Percentiles rank a stretch among this genome's conserved stretches.
Conservation (phyloP, 2,329 filamentous ascomycete genomes). For the Pestalotiopsis sp. region DNA sequence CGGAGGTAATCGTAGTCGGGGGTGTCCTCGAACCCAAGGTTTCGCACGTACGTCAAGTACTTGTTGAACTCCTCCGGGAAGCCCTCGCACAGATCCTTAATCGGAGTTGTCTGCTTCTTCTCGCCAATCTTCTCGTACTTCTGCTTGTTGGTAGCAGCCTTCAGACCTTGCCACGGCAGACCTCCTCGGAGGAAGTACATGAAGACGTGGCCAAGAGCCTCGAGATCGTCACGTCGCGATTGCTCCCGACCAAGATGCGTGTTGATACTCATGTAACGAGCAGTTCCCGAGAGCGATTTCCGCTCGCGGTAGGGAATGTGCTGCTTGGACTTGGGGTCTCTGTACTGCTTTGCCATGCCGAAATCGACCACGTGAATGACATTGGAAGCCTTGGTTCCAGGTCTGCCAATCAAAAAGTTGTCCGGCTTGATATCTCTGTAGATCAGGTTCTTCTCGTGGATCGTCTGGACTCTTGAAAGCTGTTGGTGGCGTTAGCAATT, state of each 20-base stretch:
- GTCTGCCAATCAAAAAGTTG: slow-evolving; percentile 96
- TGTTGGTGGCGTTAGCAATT: slow-evolving; percentile 40
- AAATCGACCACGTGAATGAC: slow-evolving; percentile 99
- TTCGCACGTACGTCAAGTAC: slow-evolving; percentile 95
- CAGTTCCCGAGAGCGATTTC: slow-evolving; percentile 95
- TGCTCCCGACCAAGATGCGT: slow-evolving; percentile 96
- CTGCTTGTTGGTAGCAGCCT: slow-evolving; percentile 82
- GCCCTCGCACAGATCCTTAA: slow-evolving; percentile 95
- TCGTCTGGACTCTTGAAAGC: slow-evolving; percentile 88
- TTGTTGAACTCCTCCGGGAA: slow-evolving; percentile 98
- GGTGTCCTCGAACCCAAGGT: slow-evolving; percentile 96
- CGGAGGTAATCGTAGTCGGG: slow-evolving; percentile 98
- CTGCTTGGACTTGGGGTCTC: slow-evolving; percentile 98
- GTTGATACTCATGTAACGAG: slow-evolving; percentile 99
- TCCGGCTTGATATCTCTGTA: slow-evolving; percentile 99
- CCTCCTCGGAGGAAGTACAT: slow-evolving; percentile 76
- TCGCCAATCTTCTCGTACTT: slow-evolving; percentile 99
- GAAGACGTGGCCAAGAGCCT: slow-evolving; percentile 79
- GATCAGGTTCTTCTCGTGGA: slow-evolving; percentile 99
- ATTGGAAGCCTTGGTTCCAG: slow-evolving; percentile 90
- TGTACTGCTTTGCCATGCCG: slow-evolving; percentile 99
- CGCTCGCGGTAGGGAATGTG: slow-evolving; percentile 97
- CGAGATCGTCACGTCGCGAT: slow-evolving; percentile 91
- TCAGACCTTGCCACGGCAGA: slow-evolving; percentile 73
- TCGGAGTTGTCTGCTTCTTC: slow-evolving; percentile 97